Percentiles rank a stretch among this genome's conserved stretches.
Conservation (phyloP, 2,329 filamentous ascomycete species). For the Alternaria rosae region DNA sequence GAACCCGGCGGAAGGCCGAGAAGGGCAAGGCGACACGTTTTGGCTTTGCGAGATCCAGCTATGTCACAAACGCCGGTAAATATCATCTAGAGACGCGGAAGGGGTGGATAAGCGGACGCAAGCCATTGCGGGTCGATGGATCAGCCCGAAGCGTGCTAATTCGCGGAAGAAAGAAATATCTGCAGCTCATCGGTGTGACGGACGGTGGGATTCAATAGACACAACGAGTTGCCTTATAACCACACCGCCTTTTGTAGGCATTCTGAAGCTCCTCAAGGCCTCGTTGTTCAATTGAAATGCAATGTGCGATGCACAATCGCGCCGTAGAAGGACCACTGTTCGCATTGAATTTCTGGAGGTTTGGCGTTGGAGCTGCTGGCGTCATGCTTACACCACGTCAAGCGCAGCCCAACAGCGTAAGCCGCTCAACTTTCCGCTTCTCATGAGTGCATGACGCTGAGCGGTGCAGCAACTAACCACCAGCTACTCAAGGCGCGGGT, state of each 20-base stretch:
- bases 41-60: slow-evolving; percentile 7
- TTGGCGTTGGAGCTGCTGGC: slow-evolving; percentile 12
- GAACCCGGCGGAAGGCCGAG: not conserved
- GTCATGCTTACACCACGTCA: slow-evolving; percentile 19
- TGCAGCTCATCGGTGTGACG: slow-evolving; percentile 27
- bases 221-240: slow-evolving; percentile 9
- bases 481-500: slow-evolving; percentile 24
- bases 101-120: slow-evolving; percentile 25
- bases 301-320: not conserved
- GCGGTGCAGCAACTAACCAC: slow-evolving; percentile 31
- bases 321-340: not conserved
- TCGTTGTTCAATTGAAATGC: not conserved
- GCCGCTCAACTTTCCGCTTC: slow-evolving; percentile 17
- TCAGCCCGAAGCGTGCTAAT: slow-evolving; percentile 21
- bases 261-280: not conserved
- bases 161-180: slow-evolving; percentile 21
- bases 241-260: slow-evolving; percentile 21
- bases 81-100: slow-evolving; percentile 13
- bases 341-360: not conserved
- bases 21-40: slow-evolving; percentile 3
- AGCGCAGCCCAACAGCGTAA: slow-evolving; percentile 3
- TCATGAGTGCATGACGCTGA: slow-evolving; percentile 23
- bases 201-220: slow-evolving; percentile 10
- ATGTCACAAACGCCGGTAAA: slow-evolving; percentile 21
- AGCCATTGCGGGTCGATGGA: slow-evolving; percentile 22